Base-by-base conservation (phyloP, 345 rosid species). In the Gossypioides kirkii region DNA sequence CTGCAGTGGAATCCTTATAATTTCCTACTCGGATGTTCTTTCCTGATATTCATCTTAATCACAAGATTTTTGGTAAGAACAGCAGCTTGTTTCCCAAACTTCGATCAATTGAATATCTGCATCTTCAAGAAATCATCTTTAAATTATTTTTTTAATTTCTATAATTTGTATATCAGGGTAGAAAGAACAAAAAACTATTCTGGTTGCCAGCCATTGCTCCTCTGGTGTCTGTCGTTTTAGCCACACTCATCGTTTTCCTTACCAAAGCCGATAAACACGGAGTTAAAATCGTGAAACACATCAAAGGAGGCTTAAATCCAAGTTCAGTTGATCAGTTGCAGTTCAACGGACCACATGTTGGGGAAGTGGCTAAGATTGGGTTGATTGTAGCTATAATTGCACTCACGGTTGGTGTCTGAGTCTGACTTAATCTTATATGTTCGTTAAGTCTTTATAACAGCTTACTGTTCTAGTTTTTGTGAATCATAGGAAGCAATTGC, bases 121-220 rank as follows among this genome's bases (percentile, higher is more conserved):
- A 18, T 56, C 22, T 23, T 11, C 36, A 58, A 0, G 2, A 20
- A 20, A 20, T 43, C 52, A 18, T 45, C 18, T 43, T 22, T 12
- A 45, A 65, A 43, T 22, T n/a, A 45, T 18, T 52, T 11, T 42
- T 25, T n/a, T n/a, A n/a, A 9, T 52, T 46, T 28, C 53, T 53
- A 17, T 53, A 8, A 32, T 32, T 72, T 16, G 10, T 54, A 18
- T 70, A 26, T 32, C 82, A 91, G 98, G 96, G 90, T 5, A 86
- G 74, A 81, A 94, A 73, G 86, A 84, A 84, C 69, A 87, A 72
- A 81, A 91, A 89, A 73, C 84, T 91, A 49, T 94, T 91, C 81
- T 94, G 97, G 97, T 72, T 94, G 80, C 88, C 96, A 1, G 93
- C 97, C 18, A 84, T 87, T 82, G 96, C 98, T 42, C 97, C 98